phyloP scores from a whole-genome alignment of 768 basidiomycete genomes.

The Pholiota molesta region DNA sequence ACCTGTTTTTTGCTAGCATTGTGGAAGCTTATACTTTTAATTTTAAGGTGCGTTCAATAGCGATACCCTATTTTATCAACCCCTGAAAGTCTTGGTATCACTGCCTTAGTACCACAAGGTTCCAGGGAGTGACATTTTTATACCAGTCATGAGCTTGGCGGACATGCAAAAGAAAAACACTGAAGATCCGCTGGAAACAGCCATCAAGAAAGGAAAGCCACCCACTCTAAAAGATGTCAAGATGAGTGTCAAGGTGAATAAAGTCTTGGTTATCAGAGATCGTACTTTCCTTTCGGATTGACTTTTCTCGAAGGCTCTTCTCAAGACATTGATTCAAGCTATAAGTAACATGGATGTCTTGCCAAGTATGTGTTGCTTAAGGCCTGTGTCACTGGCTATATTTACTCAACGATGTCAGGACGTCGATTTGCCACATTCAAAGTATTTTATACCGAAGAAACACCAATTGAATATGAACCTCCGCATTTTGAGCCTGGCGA shows the following conservation, averaged over 20 bases:
- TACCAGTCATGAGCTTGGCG: constrained; percentile 78
- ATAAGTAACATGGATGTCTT: constrained; percentile 79
- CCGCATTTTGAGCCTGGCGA: constrained; percentile 78
- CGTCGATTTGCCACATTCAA: constrained; percentile 90
- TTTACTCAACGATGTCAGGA: constrained; percentile 39
- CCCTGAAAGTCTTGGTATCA: background rate
- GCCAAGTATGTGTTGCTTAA: constrained; percentile 55
- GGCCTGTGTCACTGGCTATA: background rate
- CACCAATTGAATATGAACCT: constrained; percentile 85
- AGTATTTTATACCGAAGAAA: constrained; percentile 78
- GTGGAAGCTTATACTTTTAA: constrained; percentile 90
- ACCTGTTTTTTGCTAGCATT: constrained; percentile 50
- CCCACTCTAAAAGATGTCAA: constrained; percentile 85
- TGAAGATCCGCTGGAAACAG: constrained; percentile 62
- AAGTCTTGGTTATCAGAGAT: background rate
- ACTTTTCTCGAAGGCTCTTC: constrained; percentile 51
- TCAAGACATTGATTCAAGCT: constrained; percentile 79
- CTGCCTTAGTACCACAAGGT: constrained; percentile 64
- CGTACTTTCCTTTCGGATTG: background rate
- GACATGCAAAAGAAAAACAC: constrained; percentile 47
- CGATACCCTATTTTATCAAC: background rate
- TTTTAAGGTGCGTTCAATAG: constrained; percentile 55
- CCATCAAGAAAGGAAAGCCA: constrained; percentile 57
- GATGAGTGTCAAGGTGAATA: constrained; percentile 72
- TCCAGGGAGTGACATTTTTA: constrained; percentile 56